Conservation (phyloP, 768 basidiomycete genomes). For the Tulasnella sp. region DNA sequence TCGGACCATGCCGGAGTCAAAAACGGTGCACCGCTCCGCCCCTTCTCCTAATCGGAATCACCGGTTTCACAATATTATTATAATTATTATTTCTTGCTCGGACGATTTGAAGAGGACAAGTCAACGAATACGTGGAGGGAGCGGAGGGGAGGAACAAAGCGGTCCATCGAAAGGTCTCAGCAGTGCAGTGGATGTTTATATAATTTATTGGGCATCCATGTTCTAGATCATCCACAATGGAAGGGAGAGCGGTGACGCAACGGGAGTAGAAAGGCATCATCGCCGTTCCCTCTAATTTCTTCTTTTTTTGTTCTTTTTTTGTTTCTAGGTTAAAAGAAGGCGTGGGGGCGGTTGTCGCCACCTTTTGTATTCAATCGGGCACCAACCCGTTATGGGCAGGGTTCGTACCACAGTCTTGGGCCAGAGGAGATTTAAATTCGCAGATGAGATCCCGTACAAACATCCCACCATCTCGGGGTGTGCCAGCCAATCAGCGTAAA, state of each 20-base stretch:
- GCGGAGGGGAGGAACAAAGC: neutral
- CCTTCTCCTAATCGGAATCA: neutral
- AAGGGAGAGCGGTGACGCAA: neutral
- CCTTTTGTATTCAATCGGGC: slow-evolving; percentile 10
- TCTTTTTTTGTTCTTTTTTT: neutral
- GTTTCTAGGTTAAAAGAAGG: neutral
- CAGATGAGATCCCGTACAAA: neutral
- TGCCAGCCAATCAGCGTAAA: slow-evolving; percentile 11
- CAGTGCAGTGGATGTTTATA: neutral
- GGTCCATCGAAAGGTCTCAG: neutral
- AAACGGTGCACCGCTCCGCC: neutral
- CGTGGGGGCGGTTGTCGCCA: neutral
- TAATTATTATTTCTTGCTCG: neutral
- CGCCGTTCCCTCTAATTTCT: neutral
- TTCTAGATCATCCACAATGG: neutral
- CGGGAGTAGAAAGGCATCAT: slow-evolving; percentile 4
- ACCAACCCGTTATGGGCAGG: neutral
- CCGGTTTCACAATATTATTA: neutral
- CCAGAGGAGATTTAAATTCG: neutral
- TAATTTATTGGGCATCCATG: neutral
- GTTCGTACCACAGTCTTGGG: neutral
- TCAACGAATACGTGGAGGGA: neutral
- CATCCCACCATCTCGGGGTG: neutral
- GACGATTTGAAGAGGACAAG: neutral
- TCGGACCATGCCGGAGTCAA: neutral